Conservation (phyloP, 331 rosid genomes). For the Prunus yedoensis region DNA sequence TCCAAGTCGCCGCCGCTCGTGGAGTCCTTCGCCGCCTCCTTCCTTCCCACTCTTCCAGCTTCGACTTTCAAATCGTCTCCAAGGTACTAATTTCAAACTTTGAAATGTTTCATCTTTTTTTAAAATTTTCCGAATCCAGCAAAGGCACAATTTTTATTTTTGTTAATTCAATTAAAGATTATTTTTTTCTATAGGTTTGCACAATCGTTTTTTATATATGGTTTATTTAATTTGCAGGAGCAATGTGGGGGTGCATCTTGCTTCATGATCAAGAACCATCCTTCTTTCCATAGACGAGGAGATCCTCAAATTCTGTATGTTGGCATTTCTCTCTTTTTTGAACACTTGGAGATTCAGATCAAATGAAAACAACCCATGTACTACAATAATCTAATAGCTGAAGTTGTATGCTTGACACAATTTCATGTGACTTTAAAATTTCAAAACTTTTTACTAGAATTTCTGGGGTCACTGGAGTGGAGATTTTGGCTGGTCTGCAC, state of each 20-base stretch:
- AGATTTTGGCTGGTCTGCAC: constrained; percentile 66
- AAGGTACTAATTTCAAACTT: neutral
- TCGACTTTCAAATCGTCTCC: constrained; percentile 55
- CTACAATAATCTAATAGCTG: neutral
- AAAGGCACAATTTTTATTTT: neutral
- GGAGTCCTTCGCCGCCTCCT: constrained; percentile 60
- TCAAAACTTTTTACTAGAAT: constrained; percentile 31
- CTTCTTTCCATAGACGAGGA: constrained; percentile 36
- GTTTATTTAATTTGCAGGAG: constrained; percentile 32
- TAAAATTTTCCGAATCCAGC: neutral
- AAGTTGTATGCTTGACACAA: neutral
- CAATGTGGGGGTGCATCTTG: constrained; percentile 70
- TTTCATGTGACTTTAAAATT: constrained; percentile 16
- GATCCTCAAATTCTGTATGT: constrained; percentile 68
- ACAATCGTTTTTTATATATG: neutral
- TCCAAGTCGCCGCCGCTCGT: constrained; percentile 64
- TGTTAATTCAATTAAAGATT: neutral
- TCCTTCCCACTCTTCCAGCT: constrained; percentile 60
- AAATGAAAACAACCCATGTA: neutral
- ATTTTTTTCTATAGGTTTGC: no score
- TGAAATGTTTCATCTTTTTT: neutral
- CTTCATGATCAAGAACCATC: constrained; percentile 62
- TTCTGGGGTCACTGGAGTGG: constrained; percentile 70
- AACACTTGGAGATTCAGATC: neutral
- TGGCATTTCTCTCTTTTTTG: neutral